Percentiles rank a stretch among this genome's conserved stretches.
These are phyloP conservation scores for Hyaloscypha variabilis DNA, from an alignment of 495 filamentous ascomycete species.

Conservation along the genomic window DNA sequence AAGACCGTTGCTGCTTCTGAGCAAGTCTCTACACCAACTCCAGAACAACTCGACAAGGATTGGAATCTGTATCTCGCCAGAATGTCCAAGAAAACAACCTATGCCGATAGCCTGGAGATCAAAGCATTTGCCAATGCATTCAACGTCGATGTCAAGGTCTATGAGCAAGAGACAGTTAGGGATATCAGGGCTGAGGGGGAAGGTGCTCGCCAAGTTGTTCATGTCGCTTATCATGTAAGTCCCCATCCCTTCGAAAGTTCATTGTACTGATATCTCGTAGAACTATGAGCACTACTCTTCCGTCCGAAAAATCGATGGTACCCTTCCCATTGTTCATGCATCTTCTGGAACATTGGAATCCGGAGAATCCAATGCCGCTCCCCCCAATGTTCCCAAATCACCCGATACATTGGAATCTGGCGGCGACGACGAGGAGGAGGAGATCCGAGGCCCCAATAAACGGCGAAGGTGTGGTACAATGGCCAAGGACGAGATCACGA, in stretches of 20 bases:
- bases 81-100: slow-evolving; percentile 65
- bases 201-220: slow-evolving; percentile 43
- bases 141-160: slow-evolving; percentile 66
- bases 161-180: slow-evolving; percentile 41
- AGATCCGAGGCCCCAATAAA: slow-evolving; percentile 46
- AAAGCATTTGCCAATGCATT: slow-evolving; percentile 67
- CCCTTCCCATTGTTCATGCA: slow-evolving; percentile 52
- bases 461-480: slow-evolving; percentile 47
- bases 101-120: slow-evolving; percentile 74
- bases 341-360: no score
- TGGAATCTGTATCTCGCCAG: slow-evolving; percentile 63
- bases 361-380: no score
- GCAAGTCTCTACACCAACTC: slow-evolving; percentile 40
- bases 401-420: no score
- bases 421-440: slow-evolving; percentile 44
- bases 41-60: slow-evolving; percentile 60
- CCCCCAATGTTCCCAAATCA: no score
- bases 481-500: slow-evolving; percentile 26
- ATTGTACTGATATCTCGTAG: slow-evolving; percentile 35
- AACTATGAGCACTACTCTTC: slow-evolving; percentile 78
- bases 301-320: slow-evolving; percentile 63
- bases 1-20: slow-evolving; percentile 51
- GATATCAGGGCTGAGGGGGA: slow-evolving; percentile 47
- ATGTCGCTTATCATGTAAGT: slow-evolving; percentile 77
- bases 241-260: neutral